Base-by-base conservation (phyloP, 108 stramenopile genomes). In the Nitzschia inconspicua region DNA sequence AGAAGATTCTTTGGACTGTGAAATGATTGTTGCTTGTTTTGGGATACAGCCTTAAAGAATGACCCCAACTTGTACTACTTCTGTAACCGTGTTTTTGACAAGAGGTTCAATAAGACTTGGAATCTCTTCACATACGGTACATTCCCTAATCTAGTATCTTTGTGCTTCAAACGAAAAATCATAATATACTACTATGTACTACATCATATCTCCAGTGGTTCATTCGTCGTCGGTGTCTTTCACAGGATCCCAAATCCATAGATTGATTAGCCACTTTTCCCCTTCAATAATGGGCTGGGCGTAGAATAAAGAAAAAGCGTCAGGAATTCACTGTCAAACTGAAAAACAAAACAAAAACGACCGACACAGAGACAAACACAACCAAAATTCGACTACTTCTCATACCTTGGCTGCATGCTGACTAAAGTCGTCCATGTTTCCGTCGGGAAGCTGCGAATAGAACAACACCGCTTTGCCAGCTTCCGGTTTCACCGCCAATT, bases 381-480 rank as follows among this genome's bases (percentile, higher is more conserved):
- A 16, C 46, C 20, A 43, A 66, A 56, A 11, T 39, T 39, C 10
- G 13, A 39, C 9, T 13, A 39, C 10, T 13, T 13, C 37, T 39
- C 13, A 13, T 39, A 39, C 10, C 9, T 80, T 44, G 4, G 90
- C 93, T 7, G 91, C 86, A 65, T 97, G 96, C 46, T 94, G 85
- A 25, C 79, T 74, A 57, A 85, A 81, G 37, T 44, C 62, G 26
- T 64, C 62, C 55, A 63, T 34, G 47, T 97, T 97, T 8, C 96
- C 96, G 60, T 97, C 96, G 4, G 86, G 86, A 18, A 95, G 59
- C 28, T 91, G 81, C n/a, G 73, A 77, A 72, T 97, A 97, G 60
- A 97, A 72, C 11, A 72, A 31, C 19, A 72, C 48, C 2, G 70
- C 70, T 41, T 91, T 91, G 3, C 90, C 86, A 25, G 52, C 64